Evolutionary conservation across 306 rosid genomes (phyloP).

Genomic region (Inga laurina): DNA sequence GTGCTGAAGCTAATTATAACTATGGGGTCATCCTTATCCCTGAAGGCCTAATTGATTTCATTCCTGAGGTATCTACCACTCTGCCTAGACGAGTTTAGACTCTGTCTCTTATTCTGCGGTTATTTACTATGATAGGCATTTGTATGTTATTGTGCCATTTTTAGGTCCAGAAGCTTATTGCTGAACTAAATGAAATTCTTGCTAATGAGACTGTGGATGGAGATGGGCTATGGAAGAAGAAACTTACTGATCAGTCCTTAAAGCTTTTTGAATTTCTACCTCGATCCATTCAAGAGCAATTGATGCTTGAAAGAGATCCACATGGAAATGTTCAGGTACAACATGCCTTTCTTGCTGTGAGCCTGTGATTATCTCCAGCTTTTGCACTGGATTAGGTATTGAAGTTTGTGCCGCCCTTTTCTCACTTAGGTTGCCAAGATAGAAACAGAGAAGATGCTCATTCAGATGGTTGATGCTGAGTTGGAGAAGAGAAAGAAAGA

Average conservation of each 20-base stretch:
- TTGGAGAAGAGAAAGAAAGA: constrained; percentile 85
- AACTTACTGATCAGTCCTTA: constrained; percentile 78
- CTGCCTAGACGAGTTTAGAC: constrained; percentile 2
- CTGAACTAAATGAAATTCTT: constrained; percentile 94
- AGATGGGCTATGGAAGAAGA: constrained; percentile 86
- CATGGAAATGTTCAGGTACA: constrained; percentile 99
- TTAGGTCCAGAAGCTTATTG: constrained; percentile 89
- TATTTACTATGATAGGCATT: background rate
- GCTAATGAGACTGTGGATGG: constrained; percentile 79
- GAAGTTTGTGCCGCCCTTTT: constrained; percentile 28
- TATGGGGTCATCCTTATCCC: constrained; percentile 98
- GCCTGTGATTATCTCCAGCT: constrained; percentile 11
- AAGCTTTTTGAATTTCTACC: constrained; percentile 88
- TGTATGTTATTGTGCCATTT: constrained; percentile 28
- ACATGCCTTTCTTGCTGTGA: constrained; percentile 23
- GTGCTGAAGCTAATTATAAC: constrained; percentile 81
- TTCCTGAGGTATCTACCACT: constrained; percentile 79
- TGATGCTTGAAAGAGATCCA: constrained; percentile 99
- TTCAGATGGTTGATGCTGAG: constrained; percentile 98
- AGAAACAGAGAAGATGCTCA: constrained; percentile 98
- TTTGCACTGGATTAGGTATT: constrained; percentile 18
- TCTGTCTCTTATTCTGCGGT: constrained; percentile 1
- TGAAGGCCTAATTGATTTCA: constrained; percentile 98
- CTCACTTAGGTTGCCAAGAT: constrained; percentile 84
- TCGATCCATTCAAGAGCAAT: constrained; percentile 87